phyloP scores from a whole-genome alignment of 129 eudicot species.

The Tagetes patula region DNA sequence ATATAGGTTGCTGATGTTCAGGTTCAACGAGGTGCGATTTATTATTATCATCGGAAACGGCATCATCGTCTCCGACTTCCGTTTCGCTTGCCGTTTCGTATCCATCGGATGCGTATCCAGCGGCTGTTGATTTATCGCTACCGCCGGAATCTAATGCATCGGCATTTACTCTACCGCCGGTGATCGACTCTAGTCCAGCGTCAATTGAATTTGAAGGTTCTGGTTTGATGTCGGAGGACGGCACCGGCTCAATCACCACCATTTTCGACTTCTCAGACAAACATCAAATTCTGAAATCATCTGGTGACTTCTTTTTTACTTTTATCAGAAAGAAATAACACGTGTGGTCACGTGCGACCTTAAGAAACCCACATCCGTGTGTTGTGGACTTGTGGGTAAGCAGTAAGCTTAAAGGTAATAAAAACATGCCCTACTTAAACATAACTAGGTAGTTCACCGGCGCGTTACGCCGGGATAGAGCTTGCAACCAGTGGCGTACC shows the following conservation, averaged over 20 bases:
- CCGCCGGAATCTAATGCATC: background rate
- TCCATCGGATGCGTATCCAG: slow-evolving; percentile 55
- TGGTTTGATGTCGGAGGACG: slow-evolving; percentile 15
- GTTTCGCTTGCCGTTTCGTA: slow-evolving; percentile 86
- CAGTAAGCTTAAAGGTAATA: no score
- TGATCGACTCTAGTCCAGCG: background rate
- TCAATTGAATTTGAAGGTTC: slow-evolving; percentile 16
- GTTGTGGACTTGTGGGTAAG: no score
- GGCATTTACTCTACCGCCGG: background rate
- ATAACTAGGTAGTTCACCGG: no score
- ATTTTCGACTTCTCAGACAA: slow-evolving; percentile 26
- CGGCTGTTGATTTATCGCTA: slow-evolving; percentile 32
- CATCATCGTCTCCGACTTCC: slow-evolving; percentile 35
- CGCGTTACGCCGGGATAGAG: no score
- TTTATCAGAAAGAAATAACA: background rate
- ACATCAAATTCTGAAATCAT: background rate
- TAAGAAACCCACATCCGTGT: background rate
- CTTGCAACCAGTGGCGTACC: no score
- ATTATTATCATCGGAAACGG: slow-evolving; percentile 9
- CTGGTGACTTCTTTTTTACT: background rate
- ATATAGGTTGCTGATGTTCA: slow-evolving; percentile 1
- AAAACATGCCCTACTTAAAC: no score
- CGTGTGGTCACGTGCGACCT: slow-evolving; percentile 1
- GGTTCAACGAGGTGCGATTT: slow-evolving; percentile 26
- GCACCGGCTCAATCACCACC: slow-evolving; percentile 55